These are phyloP conservation scores for Kregervanrija pseudodelftensis DNA, from an alignment of 805 yeast species.

Conservation along the genomic window DNA sequence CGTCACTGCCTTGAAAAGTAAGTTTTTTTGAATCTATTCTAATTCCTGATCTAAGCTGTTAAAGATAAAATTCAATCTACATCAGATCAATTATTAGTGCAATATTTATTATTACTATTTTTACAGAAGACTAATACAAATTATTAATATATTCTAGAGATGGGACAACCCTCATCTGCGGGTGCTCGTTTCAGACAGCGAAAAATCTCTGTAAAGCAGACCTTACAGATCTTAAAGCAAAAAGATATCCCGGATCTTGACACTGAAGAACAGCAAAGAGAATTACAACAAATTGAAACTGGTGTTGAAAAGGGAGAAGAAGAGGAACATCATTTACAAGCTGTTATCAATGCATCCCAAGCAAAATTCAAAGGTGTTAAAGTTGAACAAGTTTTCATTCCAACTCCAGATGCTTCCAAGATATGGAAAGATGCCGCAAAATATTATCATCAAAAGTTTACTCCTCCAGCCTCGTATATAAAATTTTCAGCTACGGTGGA, in stretches of 20 bases:
- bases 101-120: too few species aligned
- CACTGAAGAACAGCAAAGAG: constrained; percentile 74
- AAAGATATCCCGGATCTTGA: constrained; percentile 77
- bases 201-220: constrained; percentile 87
- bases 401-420: constrained; percentile 91
- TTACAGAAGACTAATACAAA: too few species aligned
- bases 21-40: too few species aligned
- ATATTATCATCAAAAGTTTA: constrained; percentile 62
- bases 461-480: constrained; percentile 72
- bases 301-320: constrained; percentile 98
- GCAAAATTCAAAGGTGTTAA: constrained; percentile 50
- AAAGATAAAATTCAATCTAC: too few species aligned
- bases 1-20: too few species aligned
- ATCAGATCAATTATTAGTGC: too few species aligned
- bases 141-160: constrained; percentile 2
- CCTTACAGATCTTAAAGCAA: constrained; percentile 69
- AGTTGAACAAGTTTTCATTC: constrained; percentile 66
- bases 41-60: too few species aligned
- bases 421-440: constrained; percentile 71
- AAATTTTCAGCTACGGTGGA: constrained; percentile 94
- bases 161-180: constrained; percentile 33
- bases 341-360: constrained; percentile 76
- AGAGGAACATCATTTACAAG: constrained; percentile 92
- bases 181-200: constrained; percentile 87
- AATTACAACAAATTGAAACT: constrained; percentile 83